Conservation (phyloP, 768 basidiomycete genomes). For the Panaeolus papilionaceus region DNA sequence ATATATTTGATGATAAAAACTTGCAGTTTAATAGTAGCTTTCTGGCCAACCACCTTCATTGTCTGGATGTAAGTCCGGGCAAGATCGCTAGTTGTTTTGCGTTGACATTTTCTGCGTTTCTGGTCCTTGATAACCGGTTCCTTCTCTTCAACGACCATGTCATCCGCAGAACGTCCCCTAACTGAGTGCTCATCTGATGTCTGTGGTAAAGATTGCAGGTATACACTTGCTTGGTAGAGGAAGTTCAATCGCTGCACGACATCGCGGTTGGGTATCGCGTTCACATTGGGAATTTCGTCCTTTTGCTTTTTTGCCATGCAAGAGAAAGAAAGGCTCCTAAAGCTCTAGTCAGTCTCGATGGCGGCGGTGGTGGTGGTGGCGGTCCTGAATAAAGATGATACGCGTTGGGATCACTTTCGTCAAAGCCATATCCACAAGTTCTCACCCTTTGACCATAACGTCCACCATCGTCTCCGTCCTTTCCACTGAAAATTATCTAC, state of each 20-base stretch:
- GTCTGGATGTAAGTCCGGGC: conserved; percentile 67
- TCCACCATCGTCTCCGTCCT: not conserved
- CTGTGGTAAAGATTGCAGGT: conserved; percentile 45
- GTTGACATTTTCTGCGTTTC: conserved; percentile 37
- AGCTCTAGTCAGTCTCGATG: not conserved
- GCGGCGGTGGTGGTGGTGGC: not conserved
- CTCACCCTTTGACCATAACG: not conserved
- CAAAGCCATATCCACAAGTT: not conserved
- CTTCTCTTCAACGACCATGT: conserved; percentile 11
- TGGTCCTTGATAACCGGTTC: conserved; percentile 18
- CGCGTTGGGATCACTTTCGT: not conserved
- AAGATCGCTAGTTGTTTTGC: conserved; percentile 51
- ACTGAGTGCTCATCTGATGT: conserved; percentile 16
- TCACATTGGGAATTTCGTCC: conserved; percentile 61
- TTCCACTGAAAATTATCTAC: conserved; percentile 3
- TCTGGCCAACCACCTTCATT: conserved; percentile 77
- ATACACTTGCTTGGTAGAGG: conserved; percentile 81
- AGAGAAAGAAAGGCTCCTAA: not conserved
- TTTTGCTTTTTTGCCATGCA: conserved; percentile 75
- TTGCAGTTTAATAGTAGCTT: conserved; percentile 80
- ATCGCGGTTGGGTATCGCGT: conserved; percentile 69
- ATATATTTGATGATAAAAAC: conserved; percentile 13
- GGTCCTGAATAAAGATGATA: conserved; percentile 6
- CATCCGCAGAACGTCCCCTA: conserved; percentile 7
- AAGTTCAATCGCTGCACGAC: conserved; percentile 86